Evolutionary conservation across 2,329 filamentous ascomycete genomes (phyloP).

Genomic region (Nannizziopsis barbatae): DNA sequence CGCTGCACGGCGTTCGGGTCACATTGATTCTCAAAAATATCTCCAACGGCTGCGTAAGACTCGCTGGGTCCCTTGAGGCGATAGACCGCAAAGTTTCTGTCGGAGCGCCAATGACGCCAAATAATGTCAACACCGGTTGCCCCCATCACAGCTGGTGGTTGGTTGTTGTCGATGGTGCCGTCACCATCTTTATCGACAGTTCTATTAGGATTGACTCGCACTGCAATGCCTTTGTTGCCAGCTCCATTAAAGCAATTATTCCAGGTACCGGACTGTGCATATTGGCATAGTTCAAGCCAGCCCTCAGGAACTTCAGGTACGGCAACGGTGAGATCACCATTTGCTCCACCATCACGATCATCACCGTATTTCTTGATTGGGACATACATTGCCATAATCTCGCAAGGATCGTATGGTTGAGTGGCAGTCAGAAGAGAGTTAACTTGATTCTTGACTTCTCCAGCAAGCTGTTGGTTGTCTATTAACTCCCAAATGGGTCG

Average conservation of each 20-base stretch:
- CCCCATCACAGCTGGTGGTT: slow-evolving; percentile 5
- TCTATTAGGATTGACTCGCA: slow-evolving; percentile 6
- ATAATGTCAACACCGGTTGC: slow-evolving; percentile 3
- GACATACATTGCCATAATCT: slow-evolving; percentile 8
- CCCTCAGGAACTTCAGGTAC: slow-evolving; percentile 2
- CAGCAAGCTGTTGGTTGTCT: neutral
- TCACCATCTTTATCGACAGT: slow-evolving; percentile 4
- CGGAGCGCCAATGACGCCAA: slow-evolving; percentile 6
- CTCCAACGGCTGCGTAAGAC: neutral
- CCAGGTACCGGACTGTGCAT: slow-evolving; percentile 2
- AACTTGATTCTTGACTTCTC: slow-evolving; percentile 1
- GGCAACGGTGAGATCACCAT: slow-evolving; percentile 2
- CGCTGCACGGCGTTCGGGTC: slow-evolving; percentile 7
- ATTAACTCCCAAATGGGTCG: slow-evolving; percentile 7
- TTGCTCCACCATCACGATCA: neutral
- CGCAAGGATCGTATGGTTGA: slow-evolving; percentile 6
- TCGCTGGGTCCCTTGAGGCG: neutral
- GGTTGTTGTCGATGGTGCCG: neutral
- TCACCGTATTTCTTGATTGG: slow-evolving; percentile 6
- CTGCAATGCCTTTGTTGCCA: slow-evolving; percentile 4
- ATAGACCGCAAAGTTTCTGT: slow-evolving; percentile 7
- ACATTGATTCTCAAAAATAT: slow-evolving; percentile 8
- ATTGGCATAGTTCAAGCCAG: slow-evolving; percentile 7
- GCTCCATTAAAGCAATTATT: slow-evolving; percentile 5
- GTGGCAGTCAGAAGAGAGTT: neutral